Percentiles rank a stretch among this genome's conserved stretches.
Conservation (phyloP, 805 yeast genomes). For the Schwanniomyces yamadae region DNA sequence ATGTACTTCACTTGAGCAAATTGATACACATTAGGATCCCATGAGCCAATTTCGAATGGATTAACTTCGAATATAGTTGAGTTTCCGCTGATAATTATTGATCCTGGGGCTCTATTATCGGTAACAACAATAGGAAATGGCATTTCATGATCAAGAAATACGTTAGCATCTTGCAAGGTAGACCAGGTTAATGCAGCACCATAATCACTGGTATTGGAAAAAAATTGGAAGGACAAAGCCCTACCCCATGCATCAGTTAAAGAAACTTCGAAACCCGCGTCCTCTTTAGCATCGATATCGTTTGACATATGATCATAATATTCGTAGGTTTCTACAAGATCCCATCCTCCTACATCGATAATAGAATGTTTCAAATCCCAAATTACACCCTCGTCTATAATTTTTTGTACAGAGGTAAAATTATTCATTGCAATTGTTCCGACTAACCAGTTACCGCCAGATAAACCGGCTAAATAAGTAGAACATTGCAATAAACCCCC, state of each 20-base stretch:
- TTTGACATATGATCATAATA: constrained; percentile 30
- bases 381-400: constrained; percentile 24
- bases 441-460: constrained; percentile 63
- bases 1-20: constrained; percentile 68
- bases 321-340: constrained; percentile 64
- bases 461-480: constrained; percentile 73
- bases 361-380: constrained; percentile 59
- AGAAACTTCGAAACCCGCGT: constrained; percentile 37
- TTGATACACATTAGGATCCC: constrained; percentile 73
- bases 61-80: constrained; percentile 40
- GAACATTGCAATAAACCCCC: constrained; percentile 77
- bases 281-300: constrained; percentile 29
- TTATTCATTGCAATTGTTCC: constrained; percentile 62
- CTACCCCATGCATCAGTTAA: constrained; percentile 46
- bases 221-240: constrained; percentile 40
- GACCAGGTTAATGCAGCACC: constrained; percentile 32
- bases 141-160: constrained; percentile 31
- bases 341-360: constrained; percentile 62
- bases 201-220: constrained; percentile 27
- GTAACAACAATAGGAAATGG: constrained; percentile 42
- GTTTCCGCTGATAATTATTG: constrained; percentile 27
- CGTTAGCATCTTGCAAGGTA: constrained; percentile 20
- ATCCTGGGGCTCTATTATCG: constrained; percentile 38
- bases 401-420: constrained; percentile 50
- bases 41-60: constrained; percentile 65